A percentile compares a stretch with the other conserved stretches of the same genome.
Evolutionary conservation across 1,139 yeast genomes (phyloP).

Genomic region (Komagataea norvegica): DNA sequence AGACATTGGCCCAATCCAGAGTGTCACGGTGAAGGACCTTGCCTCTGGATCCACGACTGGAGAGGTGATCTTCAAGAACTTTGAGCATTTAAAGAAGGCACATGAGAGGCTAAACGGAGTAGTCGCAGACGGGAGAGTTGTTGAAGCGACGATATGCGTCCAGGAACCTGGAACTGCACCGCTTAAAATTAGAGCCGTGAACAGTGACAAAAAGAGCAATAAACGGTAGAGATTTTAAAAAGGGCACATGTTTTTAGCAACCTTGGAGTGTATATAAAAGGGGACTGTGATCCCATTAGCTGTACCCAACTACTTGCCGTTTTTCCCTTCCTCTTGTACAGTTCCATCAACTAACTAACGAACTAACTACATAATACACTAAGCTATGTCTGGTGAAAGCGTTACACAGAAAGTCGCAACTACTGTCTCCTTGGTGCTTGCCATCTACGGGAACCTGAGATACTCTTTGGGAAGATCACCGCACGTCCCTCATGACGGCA

Average conservation of each 20-base stretch:
- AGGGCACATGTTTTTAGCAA: too few species aligned
- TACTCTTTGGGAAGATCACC: slow-evolving; percentile 47
- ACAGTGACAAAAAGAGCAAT: too few species aligned
- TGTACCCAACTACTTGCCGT: too few species aligned
- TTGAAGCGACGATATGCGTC: slow-evolving; percentile 17
- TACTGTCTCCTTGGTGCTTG: slow-evolving; percentile 45
- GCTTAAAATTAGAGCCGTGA: too few species aligned
- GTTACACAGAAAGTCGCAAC: slow-evolving; percentile 43
- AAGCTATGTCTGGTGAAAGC: too few species aligned
- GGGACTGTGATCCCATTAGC: too few species aligned
- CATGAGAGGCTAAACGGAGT: slow-evolving; percentile 18
- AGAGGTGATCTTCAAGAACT: slow-evolving; percentile 16
- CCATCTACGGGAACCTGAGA: slow-evolving; percentile 50
- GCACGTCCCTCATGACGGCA: slow-evolving; percentile 16
- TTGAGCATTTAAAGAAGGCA: slow-evolving; percentile 10
- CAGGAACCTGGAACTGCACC: slow-evolving; percentile 1
- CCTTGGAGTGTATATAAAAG: too few species aligned
- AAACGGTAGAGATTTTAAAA: too few species aligned
- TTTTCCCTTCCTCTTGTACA: too few species aligned
- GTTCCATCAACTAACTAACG: too few species aligned
- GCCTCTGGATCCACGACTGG: slow-evolving; percentile 25
- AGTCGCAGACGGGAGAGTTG: slow-evolving; percentile 24
- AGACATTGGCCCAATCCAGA: slow-evolving; percentile 11
- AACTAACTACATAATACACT: too few species aligned
- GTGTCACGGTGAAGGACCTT: slow-evolving; percentile 18